Base-by-base conservation (phyloP, 1,139 yeast genomes). In the Saccharomyces hybrid region DNA sequence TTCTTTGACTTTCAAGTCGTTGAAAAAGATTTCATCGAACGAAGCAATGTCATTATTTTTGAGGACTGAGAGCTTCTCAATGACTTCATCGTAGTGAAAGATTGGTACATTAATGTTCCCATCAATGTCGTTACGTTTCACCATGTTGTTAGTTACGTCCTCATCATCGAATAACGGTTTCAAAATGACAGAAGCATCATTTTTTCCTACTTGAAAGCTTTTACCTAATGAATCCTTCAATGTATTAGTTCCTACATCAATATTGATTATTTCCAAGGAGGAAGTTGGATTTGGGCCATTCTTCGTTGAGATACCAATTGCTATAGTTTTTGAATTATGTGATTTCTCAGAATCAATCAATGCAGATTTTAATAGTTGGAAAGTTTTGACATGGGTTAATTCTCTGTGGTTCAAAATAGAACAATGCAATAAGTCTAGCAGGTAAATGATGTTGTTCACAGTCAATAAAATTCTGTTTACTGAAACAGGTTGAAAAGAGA, bases 221-320 rank as follows among this genome's bases (percentile, higher is more conserved):
- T 82, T 84, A 27, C 95, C 93, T 50, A 88, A 69, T 32, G 89
- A 83, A 62, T 88, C 93, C 57, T 82, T 78, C 59, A 89, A 75
- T 51, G 82, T 82, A 59, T 91, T 90, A 44, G 79, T 71, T 2
- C 95, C 95, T 14, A 84, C 81, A 58, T 83, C 82, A 38, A 86
- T 76, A 52, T 83, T 71, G 42, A 78, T 60, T 2, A 76, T 73
- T 32, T 74, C 71, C 30, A 77, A 57, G 11, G 69, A 61, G 26
- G 67, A 63, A 6, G 61, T 59, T 16, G 69, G 64, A 32, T 62
- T 65, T 28, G 61, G 47, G 20, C 65, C 67, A 47, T 60, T 59
- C 52, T 66, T 66, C 1, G 67, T 65, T 1, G 70, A 63, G 25
- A 67, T 68, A 52, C 68, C 70, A 38, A 67, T 56, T 2, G 68